Evolutionary conservation across 352 stramenopile genomes (phyloP).

Genomic region (Saprolegnia diclina): DNA sequence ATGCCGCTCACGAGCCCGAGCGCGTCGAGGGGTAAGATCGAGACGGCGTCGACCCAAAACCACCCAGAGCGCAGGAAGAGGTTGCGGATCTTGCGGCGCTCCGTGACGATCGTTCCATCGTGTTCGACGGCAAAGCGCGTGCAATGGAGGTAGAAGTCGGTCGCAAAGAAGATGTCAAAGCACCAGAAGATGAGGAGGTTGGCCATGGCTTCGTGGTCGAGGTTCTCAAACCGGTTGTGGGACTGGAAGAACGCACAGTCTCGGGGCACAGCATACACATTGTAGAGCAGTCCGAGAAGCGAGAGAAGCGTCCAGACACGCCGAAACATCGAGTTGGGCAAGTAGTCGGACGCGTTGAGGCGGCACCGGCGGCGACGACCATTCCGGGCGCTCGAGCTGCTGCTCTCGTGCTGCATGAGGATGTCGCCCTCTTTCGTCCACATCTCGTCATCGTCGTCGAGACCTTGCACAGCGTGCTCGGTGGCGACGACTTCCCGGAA

Average conservation of each 20-base stretch:
- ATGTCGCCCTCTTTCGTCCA: background rate
- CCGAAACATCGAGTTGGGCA: slow-evolving; percentile 28
- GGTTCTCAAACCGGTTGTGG: slow-evolving; percentile 25
- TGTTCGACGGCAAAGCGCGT: slow-evolving; percentile 21
- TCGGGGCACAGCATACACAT: slow-evolving; percentile 23
- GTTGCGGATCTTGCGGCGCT: slow-evolving; percentile 4
- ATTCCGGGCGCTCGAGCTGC: background rate
- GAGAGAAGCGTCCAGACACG: slow-evolving; percentile 17
- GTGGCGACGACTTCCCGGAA: slow-evolving; percentile 23
- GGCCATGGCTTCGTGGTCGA: slow-evolving; percentile 11
- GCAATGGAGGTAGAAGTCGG: slow-evolving; percentile 24
- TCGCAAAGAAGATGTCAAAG: slow-evolving; percentile 18
- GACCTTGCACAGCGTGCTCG: background rate
- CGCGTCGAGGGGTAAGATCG: slow-evolving; percentile 17
- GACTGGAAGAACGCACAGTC: slow-evolving; percentile 26
- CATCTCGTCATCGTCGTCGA: background rate
- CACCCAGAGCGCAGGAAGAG: background rate
- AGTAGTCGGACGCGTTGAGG: slow-evolving; percentile 18
- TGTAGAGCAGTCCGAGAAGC: slow-evolving; percentile 25
- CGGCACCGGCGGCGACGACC: slow-evolving; percentile 13
- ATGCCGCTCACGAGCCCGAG: background rate
- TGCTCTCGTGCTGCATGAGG: background rate
- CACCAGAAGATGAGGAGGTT: slow-evolving; percentile 18
- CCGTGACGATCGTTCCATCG: slow-evolving; percentile 18
- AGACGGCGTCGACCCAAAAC: slow-evolving; percentile 14